These are phyloP conservation scores for Fusarium sarcochroum DNA, from an alignment of 2,329 filamentous ascomycete genomes.

Conservation along the genomic window DNA sequence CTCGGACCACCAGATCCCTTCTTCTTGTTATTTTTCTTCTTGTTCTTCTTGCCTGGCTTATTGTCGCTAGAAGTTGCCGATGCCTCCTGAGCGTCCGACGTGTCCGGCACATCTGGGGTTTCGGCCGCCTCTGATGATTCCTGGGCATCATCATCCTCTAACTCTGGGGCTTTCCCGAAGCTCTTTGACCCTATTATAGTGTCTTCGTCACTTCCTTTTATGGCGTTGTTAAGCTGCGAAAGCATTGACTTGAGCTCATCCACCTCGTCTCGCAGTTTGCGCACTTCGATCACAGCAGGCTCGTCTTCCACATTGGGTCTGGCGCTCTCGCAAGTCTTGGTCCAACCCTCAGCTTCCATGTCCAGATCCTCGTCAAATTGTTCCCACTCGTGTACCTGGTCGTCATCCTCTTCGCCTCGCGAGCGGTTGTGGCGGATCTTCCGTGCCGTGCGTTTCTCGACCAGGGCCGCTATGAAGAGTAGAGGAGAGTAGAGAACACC, in stretches of 20 bases:
- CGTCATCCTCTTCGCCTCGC: slow-evolving; percentile 89
- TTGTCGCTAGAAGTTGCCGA: slow-evolving; percentile 31
- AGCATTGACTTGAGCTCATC: slow-evolving; percentile 68
- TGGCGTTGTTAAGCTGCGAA: slow-evolving; percentile 49
- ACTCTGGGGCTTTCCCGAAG: slow-evolving; percentile 18
- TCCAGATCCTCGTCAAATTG: slow-evolving; percentile 80
- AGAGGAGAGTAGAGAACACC: slow-evolving; percentile 86
- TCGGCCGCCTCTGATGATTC: slow-evolving; percentile 31
- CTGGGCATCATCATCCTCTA: slow-evolving; percentile 16
- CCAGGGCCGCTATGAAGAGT: slow-evolving; percentile 80
- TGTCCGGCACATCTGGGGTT: slow-evolving; percentile 27
- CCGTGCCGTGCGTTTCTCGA: slow-evolving; percentile 76
- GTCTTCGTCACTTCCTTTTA: slow-evolving; percentile 29
- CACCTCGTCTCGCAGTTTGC: slow-evolving; percentile 70
- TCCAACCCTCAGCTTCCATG: slow-evolving; percentile 88
- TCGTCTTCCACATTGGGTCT: slow-evolving; percentile 88
- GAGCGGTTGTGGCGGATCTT: slow-evolving; percentile 80
- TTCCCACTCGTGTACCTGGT: slow-evolving; percentile 93
- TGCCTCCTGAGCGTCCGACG: slow-evolving; percentile 30
- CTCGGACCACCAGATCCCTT: slow-evolving; percentile 38
- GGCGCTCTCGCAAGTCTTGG: slow-evolving; percentile 80
- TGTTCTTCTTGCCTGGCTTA: slow-evolving; percentile 44
- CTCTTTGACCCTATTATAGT: slow-evolving; percentile 5
- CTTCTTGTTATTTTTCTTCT: slow-evolving; percentile 49
- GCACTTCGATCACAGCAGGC: slow-evolving; percentile 78